Evolutionary conservation across 2,329 filamentous ascomycete species (phyloP).

Genomic region (Alternaria arborescens): DNA sequence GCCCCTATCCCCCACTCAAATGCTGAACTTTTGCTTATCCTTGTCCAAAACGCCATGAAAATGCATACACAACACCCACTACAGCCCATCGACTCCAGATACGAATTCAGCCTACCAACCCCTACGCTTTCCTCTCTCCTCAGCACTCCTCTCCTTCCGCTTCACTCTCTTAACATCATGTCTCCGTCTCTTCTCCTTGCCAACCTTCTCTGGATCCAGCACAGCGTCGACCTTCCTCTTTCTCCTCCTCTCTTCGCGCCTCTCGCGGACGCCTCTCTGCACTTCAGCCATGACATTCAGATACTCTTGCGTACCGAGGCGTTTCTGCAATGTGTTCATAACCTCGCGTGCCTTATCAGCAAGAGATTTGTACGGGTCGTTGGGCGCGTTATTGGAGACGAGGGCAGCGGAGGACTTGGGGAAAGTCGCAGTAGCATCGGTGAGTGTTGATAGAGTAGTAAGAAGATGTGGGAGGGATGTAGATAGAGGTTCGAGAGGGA

Average conservation of each 20-base stretch:
- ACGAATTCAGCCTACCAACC: conserved; percentile 62
- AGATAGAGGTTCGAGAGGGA: conserved; percentile 65
- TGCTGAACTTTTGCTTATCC: background rate
- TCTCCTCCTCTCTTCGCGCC: conserved; percentile 75
- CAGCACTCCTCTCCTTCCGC: conserved; percentile 78
- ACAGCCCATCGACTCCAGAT: background rate
- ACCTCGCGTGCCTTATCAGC: conserved; percentile 77
- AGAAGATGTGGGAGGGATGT: conserved; percentile 72
- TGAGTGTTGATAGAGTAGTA: conserved; percentile 80
- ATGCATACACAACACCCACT: background rate
- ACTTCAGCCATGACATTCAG: conserved; percentile 77
- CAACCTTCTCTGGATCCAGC: conserved; percentile 76
- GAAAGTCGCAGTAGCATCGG: conserved; percentile 76
- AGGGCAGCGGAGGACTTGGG: conserved; percentile 74
- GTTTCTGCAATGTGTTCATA: conserved; percentile 84
- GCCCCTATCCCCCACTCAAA: background rate
- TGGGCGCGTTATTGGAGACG: conserved; percentile 61
- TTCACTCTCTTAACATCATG: conserved; percentile 62
- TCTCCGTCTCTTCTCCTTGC: conserved; percentile 79
- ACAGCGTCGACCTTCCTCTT: conserved; percentile 94
- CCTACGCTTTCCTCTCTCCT: conserved; percentile 75
- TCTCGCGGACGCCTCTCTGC: conserved; percentile 73
- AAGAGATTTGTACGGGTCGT: conserved; percentile 72
- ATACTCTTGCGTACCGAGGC: conserved; percentile 81
- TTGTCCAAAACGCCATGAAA: background rate